A percentile compares a stretch with the other conserved stretches of the same genome.
Conservation (phyloP, 2,329 filamentous ascomycete species). For the Colletotrichum eremochloae region DNA sequence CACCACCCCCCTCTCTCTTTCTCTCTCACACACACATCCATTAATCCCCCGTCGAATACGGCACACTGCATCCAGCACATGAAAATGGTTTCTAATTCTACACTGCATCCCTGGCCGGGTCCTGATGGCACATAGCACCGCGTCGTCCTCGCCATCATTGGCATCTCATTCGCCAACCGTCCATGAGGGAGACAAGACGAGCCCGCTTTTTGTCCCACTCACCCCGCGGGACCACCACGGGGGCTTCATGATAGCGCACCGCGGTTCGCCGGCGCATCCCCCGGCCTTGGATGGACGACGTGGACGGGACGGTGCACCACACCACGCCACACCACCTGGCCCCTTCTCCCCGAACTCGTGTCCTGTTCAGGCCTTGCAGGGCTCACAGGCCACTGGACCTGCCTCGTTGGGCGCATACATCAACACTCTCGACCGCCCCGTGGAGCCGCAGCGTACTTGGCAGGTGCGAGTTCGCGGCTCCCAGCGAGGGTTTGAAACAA, state of each 20-base stretch:
- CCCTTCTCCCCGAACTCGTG: neutral
- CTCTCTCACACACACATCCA: neutral
- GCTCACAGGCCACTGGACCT: constrained; percentile 8
- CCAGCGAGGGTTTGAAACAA: constrained; percentile 28
- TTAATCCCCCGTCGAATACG: neutral
- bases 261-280: constrained; percentile 21
- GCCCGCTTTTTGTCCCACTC: constrained; percentile 6
- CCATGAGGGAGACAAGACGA: constrained; percentile 5
- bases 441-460: constrained; percentile 13
- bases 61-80: neutral
- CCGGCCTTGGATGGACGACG: constrained; percentile 23
- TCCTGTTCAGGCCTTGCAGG: constrained; percentile 7
- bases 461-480: constrained; percentile 3
- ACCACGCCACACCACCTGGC: neutral
- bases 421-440: neutral
- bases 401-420: constrained; percentile 7
- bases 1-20: neutral
- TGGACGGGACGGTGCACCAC: constrained; percentile 9
- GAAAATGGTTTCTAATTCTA: neutral
- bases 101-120: neutral
- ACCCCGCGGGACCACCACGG: neutral
- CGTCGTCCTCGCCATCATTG: constrained; percentile 11
- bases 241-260: neutral
- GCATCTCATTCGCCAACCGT: constrained; percentile 19
- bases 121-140: neutral